Evolutionary conservation across 2,329 filamentous ascomycete genomes (phyloP), one percentile per base, ranked within the genome.

Genomic region (Epicoccum nigrum): DNA sequence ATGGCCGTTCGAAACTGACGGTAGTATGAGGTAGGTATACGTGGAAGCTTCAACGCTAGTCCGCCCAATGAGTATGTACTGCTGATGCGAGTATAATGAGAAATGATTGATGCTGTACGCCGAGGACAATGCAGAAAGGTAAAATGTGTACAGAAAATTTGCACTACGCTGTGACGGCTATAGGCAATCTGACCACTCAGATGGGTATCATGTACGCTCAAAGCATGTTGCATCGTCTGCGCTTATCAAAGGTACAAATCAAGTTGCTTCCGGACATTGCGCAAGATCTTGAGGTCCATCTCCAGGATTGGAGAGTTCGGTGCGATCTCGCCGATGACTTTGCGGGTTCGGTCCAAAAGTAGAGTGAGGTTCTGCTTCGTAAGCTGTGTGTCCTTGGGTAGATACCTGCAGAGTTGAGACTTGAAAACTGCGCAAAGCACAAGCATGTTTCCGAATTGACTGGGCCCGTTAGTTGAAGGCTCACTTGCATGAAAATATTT

Each of bases 371-470:
- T 69, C 9, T 51, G 19, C 37, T 60, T 64, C 5, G 62, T 71
- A 7, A 71, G 61, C 45, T 56, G 55, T 13, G 57, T 60, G 19
- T 65, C 43, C 16, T 34, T 38, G 5, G 65, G 67, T 6, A 71
- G 56, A 25, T 63, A 59, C 77, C 74, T 0, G 33, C 60, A 60
- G 6, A 73, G 60, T 7, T 62, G 62, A 38, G 93, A 89, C 55
- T 81, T 83, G 73, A 86, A 92, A 3, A 88, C 89, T 1, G 93
- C 92, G 20, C 90, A 86, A 2, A 99, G 83, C n/a, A 95, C 90
- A 40, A 97, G 80, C 66, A 97, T 84, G 70, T 97, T 97, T 51
- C 94, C 93, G 79, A 95, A 99, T 90, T 99, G 94, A 5, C 92
- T 96, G 56, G 13, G 4, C 37, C 52, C 28, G 45, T 63, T 56